phyloP scores from a whole-genome alignment of 179 eudicot species.

The Spinacia oleracea region DNA sequence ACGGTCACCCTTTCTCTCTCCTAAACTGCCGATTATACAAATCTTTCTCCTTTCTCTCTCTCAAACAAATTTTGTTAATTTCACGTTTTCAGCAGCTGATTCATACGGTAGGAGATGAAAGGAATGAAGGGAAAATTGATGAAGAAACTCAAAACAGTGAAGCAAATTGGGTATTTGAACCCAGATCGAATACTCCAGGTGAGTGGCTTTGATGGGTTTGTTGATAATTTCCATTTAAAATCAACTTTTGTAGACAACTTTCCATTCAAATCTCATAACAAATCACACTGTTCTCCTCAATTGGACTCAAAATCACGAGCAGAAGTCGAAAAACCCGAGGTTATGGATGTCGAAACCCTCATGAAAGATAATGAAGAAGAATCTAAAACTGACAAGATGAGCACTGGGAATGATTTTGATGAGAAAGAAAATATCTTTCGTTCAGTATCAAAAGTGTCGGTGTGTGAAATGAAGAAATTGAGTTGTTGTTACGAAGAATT shows the following conservation, averaged over 20 bases:
- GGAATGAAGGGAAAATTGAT: constrained; percentile 78
- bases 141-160: constrained; percentile 73
- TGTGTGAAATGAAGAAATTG: constrained; percentile 5
- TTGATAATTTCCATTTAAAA: constrained; percentile 37
- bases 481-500: constrained; percentile 14
- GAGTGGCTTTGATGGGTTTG: constrained; percentile 50
- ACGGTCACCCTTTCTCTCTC: constrained; percentile 18
- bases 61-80: background rate
- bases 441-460: background rate
- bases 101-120: constrained; percentile 47
- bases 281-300: constrained; percentile 13
- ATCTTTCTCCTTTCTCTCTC: background rate
- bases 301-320: constrained; percentile 11
- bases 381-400: constrained; percentile 40
- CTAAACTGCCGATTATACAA: background rate
- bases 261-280: constrained; percentile 28
- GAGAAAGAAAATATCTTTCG: constrained; percentile 66
- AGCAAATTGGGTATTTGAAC: constrained; percentile 60
- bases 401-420: constrained; percentile 15
- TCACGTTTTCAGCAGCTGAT: background rate
- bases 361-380: constrained; percentile 55
- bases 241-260: constrained; percentile 32
- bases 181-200: constrained; percentile 64
- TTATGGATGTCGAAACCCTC: constrained; percentile 47
- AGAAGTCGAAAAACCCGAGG: constrained; percentile 35